Evolutionary conservation across 441 rosid species (phyloP).

Genomic region (Populus hybrid): DNA sequence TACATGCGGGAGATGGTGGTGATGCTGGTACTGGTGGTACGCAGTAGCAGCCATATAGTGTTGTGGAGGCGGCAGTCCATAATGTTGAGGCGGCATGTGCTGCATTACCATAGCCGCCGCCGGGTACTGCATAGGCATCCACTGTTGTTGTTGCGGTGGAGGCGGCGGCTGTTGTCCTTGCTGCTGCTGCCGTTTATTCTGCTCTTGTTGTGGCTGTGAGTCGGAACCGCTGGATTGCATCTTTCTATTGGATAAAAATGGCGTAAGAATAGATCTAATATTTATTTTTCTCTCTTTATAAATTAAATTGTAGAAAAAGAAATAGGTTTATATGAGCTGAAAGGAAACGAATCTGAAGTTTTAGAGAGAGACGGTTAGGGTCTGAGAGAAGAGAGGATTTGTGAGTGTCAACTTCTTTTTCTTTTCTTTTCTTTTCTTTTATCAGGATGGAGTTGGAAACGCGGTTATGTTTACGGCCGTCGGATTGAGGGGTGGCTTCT

Average conservation of each 20-base stretch:
- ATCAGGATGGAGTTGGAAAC: too few species aligned
- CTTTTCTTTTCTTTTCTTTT: too few species aligned
- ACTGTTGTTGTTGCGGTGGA: slow-evolving; percentile 41
- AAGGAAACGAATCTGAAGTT: too few species aligned
- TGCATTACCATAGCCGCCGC: slow-evolving; percentile 77
- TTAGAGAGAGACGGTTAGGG: too few species aligned
- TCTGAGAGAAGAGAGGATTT: too few species aligned
- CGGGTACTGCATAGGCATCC: slow-evolving; percentile 78
- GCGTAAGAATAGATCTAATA: neutral
- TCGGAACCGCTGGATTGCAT: slow-evolving; percentile 63
- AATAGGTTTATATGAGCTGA: too few species aligned
- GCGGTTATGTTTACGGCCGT: too few species aligned
- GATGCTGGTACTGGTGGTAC: slow-evolving; percentile 36
- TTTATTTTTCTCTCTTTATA: neutral
- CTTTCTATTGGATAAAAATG: slow-evolving; percentile 14
- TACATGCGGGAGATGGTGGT: slow-evolving; percentile 20
- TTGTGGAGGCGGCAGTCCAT: slow-evolving; percentile 44
- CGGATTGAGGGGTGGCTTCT: too few species aligned
- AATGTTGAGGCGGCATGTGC: slow-evolving; percentile 61
- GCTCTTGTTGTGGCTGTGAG: slow-evolving; percentile 40
- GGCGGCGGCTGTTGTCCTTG: slow-evolving; percentile 13
- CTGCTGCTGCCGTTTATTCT: slow-evolving; percentile 29
- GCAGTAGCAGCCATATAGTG: slow-evolving; percentile 50
- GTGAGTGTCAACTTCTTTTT: too few species aligned
- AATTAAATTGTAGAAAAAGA: too few species aligned